A percentile compares a stretch with the other conserved stretches of the same genome.
Evolutionary conservation across 768 basidiomycete species (phyloP).

Genomic region (Lyophyllum shimeji): DNA sequence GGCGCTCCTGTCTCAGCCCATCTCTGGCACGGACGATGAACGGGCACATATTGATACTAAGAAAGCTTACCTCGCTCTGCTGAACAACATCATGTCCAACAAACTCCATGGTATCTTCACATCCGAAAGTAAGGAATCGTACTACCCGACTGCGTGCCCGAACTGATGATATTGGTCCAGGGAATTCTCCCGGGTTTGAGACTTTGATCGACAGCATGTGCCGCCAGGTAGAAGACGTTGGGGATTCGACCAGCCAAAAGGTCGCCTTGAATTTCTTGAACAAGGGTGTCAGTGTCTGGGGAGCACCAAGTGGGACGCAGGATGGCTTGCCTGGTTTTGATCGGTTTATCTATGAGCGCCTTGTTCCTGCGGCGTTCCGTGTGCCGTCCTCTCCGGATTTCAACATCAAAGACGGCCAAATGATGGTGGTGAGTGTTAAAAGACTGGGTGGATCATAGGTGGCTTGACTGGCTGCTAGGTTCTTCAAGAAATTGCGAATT

Average conservation of each 20-base stretch:
- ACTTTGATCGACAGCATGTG: constrained; percentile 74
- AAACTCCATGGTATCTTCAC: constrained; percentile 83
- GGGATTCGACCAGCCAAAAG: constrained; percentile 76
- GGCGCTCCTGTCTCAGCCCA: constrained; percentile 74
- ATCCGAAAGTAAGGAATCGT: constrained; percentile 68
- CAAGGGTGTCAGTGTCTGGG: constrained; percentile 68
- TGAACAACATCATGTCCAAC: constrained; percentile 80
- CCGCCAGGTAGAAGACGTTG: constrained; percentile 68
- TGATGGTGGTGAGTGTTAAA: constrained; percentile 66
- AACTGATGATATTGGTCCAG: constrained; percentile 19
- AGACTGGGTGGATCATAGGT: neutral
- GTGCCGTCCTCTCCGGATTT: constrained; percentile 78
- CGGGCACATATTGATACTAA: constrained; percentile 79
- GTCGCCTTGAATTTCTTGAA: constrained; percentile 79
- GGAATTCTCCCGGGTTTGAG: constrained; percentile 64
- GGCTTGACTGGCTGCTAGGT: constrained; percentile 48
- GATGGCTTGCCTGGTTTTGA: constrained; percentile 84
- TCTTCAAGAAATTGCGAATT: constrained; percentile 82
- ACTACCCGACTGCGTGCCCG: neutral
- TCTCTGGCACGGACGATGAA: constrained; percentile 85
- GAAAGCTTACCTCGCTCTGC: constrained; percentile 81
- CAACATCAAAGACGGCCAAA: constrained; percentile 87
- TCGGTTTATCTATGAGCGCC: constrained; percentile 82
- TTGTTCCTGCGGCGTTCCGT: constrained; percentile 81
- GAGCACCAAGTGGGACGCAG: constrained; percentile 31